Percentiles rank a stretch among this genome's conserved stretches.
These are phyloP conservation scores for Phaseolus coccineus DNA, from an alignment of 331 rosid species.

Conservation along the genomic window DNA sequence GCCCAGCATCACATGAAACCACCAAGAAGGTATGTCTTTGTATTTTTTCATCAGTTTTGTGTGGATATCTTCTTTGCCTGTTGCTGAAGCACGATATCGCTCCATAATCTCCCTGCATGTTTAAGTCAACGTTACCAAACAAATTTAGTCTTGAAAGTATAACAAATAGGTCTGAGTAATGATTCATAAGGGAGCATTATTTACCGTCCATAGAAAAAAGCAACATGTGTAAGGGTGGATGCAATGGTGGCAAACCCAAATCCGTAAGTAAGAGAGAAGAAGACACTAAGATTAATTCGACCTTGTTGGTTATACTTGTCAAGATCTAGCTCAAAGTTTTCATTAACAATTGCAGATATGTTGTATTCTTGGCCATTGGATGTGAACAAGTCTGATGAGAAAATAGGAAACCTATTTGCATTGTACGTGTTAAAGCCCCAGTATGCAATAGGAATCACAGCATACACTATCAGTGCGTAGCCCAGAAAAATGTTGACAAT, in stretches of 20 bases:
- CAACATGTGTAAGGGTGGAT: conserved; percentile 72
- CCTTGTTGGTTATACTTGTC: conserved; percentile 62
- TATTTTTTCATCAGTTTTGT: conserved; percentile 76
- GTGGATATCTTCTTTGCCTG: conserved; percentile 75
- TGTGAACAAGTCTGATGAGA: conserved; percentile 70
- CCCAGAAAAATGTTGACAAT: conserved; percentile 65
- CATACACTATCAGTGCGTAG: conserved; percentile 53
- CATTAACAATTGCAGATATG: conserved; percentile 65
- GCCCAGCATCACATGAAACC: conserved; percentile 61
- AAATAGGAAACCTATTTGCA: conserved; percentile 69
- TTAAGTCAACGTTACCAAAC: too few relatives aligned
- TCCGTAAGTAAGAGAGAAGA: conserved; percentile 69
- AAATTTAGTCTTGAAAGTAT: too few relatives aligned
- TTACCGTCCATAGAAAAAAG: conserved; percentile 75
- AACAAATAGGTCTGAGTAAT: too few relatives aligned
- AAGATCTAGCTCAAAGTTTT: conserved; percentile 61
- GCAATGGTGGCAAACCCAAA: conserved; percentile 81
- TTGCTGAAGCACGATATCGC: conserved; percentile 60
- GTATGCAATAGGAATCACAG: conserved; percentile 61
- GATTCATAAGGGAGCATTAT: background rate
- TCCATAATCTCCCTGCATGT: conserved; percentile 65
- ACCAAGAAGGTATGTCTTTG: conserved; percentile 80
- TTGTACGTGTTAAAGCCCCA: conserved; percentile 68
- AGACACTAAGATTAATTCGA: conserved; percentile 58
- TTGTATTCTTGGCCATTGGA: conserved; percentile 59